Evolutionary conservation across 164 flowering plant species (phyloP).

Genomic region (Magnolia kwangsiensis): DNA sequence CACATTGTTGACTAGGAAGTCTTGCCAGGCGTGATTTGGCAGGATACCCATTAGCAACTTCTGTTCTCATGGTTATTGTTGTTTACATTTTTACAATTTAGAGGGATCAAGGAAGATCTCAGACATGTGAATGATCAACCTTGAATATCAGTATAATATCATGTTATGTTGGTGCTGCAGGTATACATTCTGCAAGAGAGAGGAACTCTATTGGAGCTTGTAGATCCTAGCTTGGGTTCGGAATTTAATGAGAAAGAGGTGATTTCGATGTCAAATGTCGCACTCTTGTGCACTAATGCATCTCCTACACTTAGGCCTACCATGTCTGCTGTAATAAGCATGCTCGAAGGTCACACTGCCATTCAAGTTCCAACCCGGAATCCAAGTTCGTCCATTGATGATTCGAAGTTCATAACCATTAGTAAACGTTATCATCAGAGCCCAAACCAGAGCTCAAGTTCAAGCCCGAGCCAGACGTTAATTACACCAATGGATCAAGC

Average conservation of each 20-base stretch:
- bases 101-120: no score
- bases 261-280: constrained; percentile 21
- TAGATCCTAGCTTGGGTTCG: constrained; percentile 25
- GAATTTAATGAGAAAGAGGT: constrained; percentile 18
- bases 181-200: constrained; percentile 19
- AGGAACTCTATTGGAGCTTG: constrained; percentile 27
- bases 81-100: no score
- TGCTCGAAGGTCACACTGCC: constrained; percentile 27
- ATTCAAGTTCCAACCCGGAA: constrained; percentile 11
- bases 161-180: constrained; percentile 5
- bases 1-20: neutral
- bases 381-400: constrained; percentile 6
- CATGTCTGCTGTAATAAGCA: constrained; percentile 32
- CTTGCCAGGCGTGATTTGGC: no score
- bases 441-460: constrained; percentile 2
- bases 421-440: constrained; percentile 7
- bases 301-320: constrained; percentile 29
- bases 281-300: constrained; percentile 29
- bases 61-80: no score
- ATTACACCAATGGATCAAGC: neutral
- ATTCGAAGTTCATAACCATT: constrained; percentile 11
- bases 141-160: neutral
- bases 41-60: no score
- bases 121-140: no score
- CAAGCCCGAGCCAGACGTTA: constrained; percentile 1